Evolutionary conservation across 768 basidiomycete species (phyloP).

Genomic region (Rhizopogon rudus): DNA sequence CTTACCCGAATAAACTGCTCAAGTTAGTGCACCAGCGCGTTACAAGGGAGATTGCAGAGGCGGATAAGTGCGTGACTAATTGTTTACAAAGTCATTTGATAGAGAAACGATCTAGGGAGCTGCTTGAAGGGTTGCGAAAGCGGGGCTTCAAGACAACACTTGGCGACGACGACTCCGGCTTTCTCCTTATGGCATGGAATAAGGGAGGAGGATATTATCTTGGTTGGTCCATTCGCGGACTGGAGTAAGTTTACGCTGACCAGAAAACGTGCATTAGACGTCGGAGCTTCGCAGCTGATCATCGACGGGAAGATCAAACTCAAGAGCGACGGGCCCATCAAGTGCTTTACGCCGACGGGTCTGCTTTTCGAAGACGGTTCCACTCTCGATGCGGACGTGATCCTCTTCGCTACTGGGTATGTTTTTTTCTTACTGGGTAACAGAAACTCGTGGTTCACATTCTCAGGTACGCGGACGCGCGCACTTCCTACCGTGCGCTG

Average conservation of each 20-base stretch:
- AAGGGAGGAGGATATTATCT: constrained; percentile 65
- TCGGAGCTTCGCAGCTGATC: constrained; percentile 37
- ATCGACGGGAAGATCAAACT: constrained; percentile 45
- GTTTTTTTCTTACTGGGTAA: background rate
- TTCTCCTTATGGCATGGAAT: constrained; percentile 40
- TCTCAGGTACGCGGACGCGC: constrained; percentile 19
- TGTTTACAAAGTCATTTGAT: background rate
- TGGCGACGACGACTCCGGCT: constrained; percentile 50
- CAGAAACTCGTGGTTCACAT: background rate
- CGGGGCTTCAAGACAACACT: constrained; percentile 52
- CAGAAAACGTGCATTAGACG: constrained; percentile 20
- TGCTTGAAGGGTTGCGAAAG: constrained; percentile 51
- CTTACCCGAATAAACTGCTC: constrained; percentile 33
- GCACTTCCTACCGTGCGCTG: constrained; percentile 10
- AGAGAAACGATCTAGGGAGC: constrained; percentile 26
- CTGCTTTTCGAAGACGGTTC: constrained; percentile 38
- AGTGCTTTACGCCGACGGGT: constrained; percentile 32
- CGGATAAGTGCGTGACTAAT: constrained; percentile 42
- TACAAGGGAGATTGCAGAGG: constrained; percentile 41
- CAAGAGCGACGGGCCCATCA: constrained; percentile 37
- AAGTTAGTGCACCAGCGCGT: constrained; percentile 31
- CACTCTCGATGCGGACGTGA: constrained; percentile 42
- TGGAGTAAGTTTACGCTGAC: background rate
- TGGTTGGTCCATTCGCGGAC: constrained; percentile 29
- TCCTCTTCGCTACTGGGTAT: constrained; percentile 48